phyloP scores from a whole-genome alignment of 148 eudicot genomes.

The Rhododendron ferrugineum region DNA sequence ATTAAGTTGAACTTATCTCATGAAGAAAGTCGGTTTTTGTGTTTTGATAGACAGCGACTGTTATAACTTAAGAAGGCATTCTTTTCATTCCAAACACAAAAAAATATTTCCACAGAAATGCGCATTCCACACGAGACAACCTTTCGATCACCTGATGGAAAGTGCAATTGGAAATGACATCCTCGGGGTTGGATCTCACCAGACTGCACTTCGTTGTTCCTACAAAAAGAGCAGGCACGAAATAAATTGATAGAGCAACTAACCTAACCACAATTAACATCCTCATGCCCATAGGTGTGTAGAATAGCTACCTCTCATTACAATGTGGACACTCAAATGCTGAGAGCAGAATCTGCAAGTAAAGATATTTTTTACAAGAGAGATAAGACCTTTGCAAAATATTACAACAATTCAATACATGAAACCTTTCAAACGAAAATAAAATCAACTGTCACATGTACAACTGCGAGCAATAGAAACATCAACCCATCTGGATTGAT shows the following conservation, averaged over 20 bases:
- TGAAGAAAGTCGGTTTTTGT: background rate
- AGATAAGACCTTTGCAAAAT: background rate
- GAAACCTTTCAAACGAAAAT: background rate
- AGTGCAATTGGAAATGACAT: slow-evolving; percentile 46
- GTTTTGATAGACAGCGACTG: background rate
- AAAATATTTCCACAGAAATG: too few species aligned
- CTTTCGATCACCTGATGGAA: slow-evolving; percentile 66
- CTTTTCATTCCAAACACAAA: background rate
- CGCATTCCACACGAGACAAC: slow-evolving; percentile 21
- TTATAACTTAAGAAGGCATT: background rate
- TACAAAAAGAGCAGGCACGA: slow-evolving; percentile 20
- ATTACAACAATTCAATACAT: background rate
- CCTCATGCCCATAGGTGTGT: background rate
- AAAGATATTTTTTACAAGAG: background rate
- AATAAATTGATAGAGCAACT: background rate
- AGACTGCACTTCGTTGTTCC: slow-evolving; percentile 95
- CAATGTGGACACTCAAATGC: slow-evolving; percentile 98
- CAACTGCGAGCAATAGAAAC: background rate
- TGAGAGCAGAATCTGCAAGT: slow-evolving; percentile 72
- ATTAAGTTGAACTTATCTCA: background rate
- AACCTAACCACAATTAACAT: background rate
- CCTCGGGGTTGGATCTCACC: slow-evolving; percentile 87
- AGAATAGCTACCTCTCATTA: slow-evolving; percentile 68
- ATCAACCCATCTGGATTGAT: background rate
- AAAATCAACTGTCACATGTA: background rate